Evolutionary conservation across 1,139 yeast genomes (phyloP), one percentile per base, ranked within the genome.

Genomic region (Eremothecium gossypii): DNA sequence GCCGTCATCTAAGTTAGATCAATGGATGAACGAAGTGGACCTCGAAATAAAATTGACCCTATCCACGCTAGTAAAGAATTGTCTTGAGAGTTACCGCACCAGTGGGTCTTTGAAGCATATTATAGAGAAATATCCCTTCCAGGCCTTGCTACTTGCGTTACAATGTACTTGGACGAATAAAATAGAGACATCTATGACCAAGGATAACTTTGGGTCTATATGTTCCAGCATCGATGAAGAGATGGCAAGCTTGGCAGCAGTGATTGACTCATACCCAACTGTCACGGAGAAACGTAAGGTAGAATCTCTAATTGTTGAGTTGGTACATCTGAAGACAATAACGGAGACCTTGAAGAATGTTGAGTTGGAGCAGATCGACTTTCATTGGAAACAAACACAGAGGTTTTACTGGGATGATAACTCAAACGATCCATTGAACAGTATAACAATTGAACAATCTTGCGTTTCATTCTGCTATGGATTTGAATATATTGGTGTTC

Each of bases 401-500:
- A 63, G 72, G 30, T 82, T 70, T 49, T 71, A 73, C 49, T 65
- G 65, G 37, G 61, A 68, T 31, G 29, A 29, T 0, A 42, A 48
- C 1, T 45, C 46, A 0, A 26, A 39, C 1, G 72, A 72, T 39
- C 45, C 51, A 1, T 40, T 64, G 1, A 47, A 57, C 2, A 53
- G 69, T n/a, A 57, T 86, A 8, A 53, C 42, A 0, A 71, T 86
- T 1, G 60, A 55, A 9, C 89, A 82, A 44, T 76, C 80, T 1
- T 67, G 72, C 20, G 69, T 77, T 7, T 48, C 52, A 0, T 74
- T 81, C 44, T 45, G 36, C 0, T 91, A 89, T 55, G 95, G 95
- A 0, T 85, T 77, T 58, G 96, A 87, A 53, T 91, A 86, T 53
- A 67, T 81, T 9, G 97, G 97, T 0, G 68, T 77, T 1, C 79